Conservation (phyloP, 176 grass and related monocot genomes). For the Typha latifolia region DNA sequence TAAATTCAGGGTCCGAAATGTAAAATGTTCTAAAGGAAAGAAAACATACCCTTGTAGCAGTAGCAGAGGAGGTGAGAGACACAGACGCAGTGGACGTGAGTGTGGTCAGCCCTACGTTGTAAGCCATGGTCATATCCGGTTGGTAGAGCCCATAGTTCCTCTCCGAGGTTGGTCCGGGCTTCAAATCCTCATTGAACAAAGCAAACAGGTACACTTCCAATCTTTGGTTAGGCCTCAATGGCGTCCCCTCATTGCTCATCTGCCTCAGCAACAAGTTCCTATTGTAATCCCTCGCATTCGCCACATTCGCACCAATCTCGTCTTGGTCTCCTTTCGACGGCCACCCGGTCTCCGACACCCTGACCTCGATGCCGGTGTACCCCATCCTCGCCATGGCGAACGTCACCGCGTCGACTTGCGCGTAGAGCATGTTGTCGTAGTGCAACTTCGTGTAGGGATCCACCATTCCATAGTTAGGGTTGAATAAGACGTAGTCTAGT, state of each 20-base stretch:
- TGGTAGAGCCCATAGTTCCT: constrained; percentile 81
- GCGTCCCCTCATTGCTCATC: constrained; percentile 60
- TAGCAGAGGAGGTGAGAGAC: constrained; percentile 42
- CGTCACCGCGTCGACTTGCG: constrained; percentile 84
- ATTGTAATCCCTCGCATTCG: constrained; percentile 76
- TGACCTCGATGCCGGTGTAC: constrained; percentile 42
- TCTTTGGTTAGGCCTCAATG: constrained; percentile 46
- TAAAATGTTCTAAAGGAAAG: not conserved
- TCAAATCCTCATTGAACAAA: constrained; percentile 95
- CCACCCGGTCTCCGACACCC: constrained; percentile 95
- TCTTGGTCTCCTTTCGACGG: constrained; percentile 76
- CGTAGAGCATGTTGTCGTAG: constrained; percentile 95
- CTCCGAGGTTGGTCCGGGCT: constrained; percentile 74
- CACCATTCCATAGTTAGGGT: constrained; percentile 43
- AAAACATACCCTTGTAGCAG: constrained; percentile 12
- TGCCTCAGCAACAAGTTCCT: constrained; percentile 67
- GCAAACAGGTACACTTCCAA: constrained; percentile 93
- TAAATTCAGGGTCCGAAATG: not conserved
- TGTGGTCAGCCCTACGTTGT: constrained; percentile 57
- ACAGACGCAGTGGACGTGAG: constrained; percentile 37
- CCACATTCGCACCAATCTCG: constrained; percentile 66
- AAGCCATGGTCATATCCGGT: constrained; percentile 71
- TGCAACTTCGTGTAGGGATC: constrained; percentile 72
- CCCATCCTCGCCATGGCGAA: constrained; percentile 65
- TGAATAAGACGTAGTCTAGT: constrained; percentile 63